phyloP scores from a whole-genome alignment of 2,329 filamentous ascomycete genomes.

The Neofusicoccum cordaticola region DNA sequence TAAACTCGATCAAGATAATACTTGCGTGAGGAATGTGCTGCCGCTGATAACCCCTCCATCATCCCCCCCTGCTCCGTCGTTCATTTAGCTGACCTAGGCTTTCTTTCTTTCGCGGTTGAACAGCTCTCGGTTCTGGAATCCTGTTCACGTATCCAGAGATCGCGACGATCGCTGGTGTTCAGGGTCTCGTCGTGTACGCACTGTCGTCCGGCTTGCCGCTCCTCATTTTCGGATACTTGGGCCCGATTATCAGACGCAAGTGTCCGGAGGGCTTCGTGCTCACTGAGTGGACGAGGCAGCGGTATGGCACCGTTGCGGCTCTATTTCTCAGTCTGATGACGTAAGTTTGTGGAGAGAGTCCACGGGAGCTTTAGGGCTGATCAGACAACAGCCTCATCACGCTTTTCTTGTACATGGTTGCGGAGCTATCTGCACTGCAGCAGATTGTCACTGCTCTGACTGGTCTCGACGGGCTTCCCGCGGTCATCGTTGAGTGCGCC shows the following conservation, averaged over 20 bases:
- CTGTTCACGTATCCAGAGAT: conserved; percentile 80
- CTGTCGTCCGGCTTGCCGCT: conserved; percentile 70
- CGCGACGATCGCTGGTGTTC: conserved; percentile 73
- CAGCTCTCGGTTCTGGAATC: conserved; percentile 80
- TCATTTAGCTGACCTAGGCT: conserved; percentile 32
- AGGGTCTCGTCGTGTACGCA: conserved; percentile 75
- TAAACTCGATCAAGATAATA: conserved; percentile 98
- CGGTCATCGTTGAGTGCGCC: conserved; percentile 72
- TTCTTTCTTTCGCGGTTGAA: conserved; percentile 22
- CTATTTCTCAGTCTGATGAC: conserved; percentile 76
- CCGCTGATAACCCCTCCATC: conserved; percentile 59
- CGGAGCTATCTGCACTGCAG: conserved; percentile 76
- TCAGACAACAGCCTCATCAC: conserved; percentile 58
- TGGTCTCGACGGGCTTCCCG: conserved; percentile 69
- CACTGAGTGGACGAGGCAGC: conserved; percentile 78
- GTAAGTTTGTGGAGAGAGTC: conserved; percentile 25
- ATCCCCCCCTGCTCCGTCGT: conserved; percentile 17
- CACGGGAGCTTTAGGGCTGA: background rate
- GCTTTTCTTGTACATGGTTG: conserved; percentile 83
- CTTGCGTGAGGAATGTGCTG: conserved; percentile 98
- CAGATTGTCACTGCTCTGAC: conserved; percentile 75
- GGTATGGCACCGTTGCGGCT: conserved; percentile 67
- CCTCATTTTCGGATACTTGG: conserved; percentile 69
- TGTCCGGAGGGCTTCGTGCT: conserved; percentile 82
- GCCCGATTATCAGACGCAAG: conserved; percentile 73